phyloP scores from a whole-genome alignment of 106 monocot species.

The Hemerocallis citrina region DNA sequence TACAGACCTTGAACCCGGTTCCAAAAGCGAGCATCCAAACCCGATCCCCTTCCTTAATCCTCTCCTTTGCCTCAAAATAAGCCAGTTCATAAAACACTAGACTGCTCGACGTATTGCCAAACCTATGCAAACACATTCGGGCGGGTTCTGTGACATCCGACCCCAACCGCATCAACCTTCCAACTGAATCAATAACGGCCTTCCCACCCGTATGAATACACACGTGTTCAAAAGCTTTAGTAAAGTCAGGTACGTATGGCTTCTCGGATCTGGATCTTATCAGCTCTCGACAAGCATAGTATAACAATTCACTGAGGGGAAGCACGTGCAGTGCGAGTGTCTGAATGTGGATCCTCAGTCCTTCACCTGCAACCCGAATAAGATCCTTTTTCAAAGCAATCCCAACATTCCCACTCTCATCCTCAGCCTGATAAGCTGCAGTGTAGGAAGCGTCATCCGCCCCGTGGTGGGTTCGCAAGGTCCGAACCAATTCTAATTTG shows the following conservation, averaged over 20 bases:
- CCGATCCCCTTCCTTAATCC: constrained; percentile 43
- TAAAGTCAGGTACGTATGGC: constrained; percentile 56
- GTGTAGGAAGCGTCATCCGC: constrained; percentile 40
- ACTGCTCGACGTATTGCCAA: constrained; percentile 85
- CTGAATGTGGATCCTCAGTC: constrained; percentile 24
- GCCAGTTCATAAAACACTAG: constrained; percentile 71
- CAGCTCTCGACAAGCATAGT: constrained; percentile 10
- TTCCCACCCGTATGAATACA: constrained; percentile 83
- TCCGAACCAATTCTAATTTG: constrained; percentile 41
- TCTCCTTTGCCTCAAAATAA: constrained; percentile 67
- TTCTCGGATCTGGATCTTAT: background rate
- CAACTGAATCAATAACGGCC: constrained; percentile 65
- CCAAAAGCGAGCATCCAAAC: constrained; percentile 91
- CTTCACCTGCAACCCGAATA: constrained; percentile 40
- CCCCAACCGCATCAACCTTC: constrained; percentile 25
- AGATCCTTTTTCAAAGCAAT: constrained; percentile 54
- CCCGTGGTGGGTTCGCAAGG: constrained; percentile 67
- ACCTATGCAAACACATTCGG: constrained; percentile 61
- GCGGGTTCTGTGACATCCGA: constrained; percentile 49
- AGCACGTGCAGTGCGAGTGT: constrained; percentile 44
- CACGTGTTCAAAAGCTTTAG: constrained; percentile 71
- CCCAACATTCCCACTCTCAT: constrained; percentile 38
- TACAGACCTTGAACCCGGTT: constrained; percentile 74
- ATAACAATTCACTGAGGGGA: constrained; percentile 26
- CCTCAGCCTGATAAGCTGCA: constrained; percentile 56